Evolutionary conservation across 805 yeast genomes (phyloP), one percentile per base, ranked within the genome.

Genomic region (Cyberlindnera petersonii): DNA sequence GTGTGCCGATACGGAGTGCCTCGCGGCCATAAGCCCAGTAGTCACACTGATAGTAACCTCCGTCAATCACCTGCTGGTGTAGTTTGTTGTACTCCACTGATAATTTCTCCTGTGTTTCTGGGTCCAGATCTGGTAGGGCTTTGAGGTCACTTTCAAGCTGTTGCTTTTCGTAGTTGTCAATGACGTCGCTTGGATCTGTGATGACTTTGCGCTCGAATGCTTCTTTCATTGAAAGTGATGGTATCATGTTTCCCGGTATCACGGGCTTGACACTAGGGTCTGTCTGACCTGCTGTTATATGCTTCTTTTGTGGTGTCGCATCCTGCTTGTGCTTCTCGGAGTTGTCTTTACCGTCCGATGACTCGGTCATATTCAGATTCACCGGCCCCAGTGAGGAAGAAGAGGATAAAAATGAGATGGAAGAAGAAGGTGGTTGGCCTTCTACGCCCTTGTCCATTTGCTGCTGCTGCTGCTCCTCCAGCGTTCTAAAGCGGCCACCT

Each of bases 21-120:
- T 87, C 96, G 31, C 82, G 67, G n/a, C 67, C 74, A 56, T 88
- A 87, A 33, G 73, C 77, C 71, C 79, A 67, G 58, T 86, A 87
- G 42, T 77, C 72, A 59, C 95, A 87, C 30, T 80, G 64, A 56
- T 86, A 88, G 30, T 72, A 72, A 1, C 87, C 88, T 10, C 69
- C 74, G 1, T 64, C 65, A 13, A 71, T 72, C 27, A 87, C 54
- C 24, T 61, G 56, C 16, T 70, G 59, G 56, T 85, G 89, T 22
- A 88, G 65, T 33, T 65, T 67, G 40, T 77, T 70, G 61, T 84
- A 87, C 56, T 75, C 77, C 14, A 55, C 51, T 3, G 82, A 68
- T 24, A 87, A 65, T 23, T 48, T 32, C 16, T 67, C 60, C 53
- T 87, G 96, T 0, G 94, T 83, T 6, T 67, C 61, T 44, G 73